Percentiles rank a stretch among this genome's conserved stretches.
Conservation (phyloP, 441 rosid species). For the Dalechampia spathulata region DNA sequence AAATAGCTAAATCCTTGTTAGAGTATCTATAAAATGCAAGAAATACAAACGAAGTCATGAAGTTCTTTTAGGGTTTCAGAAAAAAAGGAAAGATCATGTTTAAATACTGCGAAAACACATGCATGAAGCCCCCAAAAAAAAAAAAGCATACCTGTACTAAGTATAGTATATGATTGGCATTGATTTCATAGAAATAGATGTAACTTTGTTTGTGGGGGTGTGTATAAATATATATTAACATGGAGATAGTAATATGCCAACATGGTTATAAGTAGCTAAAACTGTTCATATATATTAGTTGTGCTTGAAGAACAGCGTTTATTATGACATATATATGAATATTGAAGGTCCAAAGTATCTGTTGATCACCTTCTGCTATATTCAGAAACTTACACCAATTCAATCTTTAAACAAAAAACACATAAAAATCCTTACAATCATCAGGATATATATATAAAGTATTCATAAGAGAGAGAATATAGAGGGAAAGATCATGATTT, state of each 20-base stretch:
- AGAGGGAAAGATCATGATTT: neutral
- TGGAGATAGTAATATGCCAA: constrained; percentile 7
- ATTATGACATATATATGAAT: neutral
- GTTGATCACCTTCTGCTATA: neutral
- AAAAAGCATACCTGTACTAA: no score
- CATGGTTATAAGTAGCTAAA: neutral
- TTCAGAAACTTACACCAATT: constrained; percentile 11
- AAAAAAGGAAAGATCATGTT: neutral
- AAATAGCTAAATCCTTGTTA: neutral
- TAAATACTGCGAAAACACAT: neutral
- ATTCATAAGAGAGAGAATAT: neutral
- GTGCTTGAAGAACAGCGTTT: constrained; percentile 5
- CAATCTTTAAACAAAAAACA: constrained; percentile 8
- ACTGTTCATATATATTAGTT: neutral
- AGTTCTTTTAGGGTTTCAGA: neutral
- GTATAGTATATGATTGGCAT: neutral
- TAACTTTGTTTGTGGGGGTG: neutral
- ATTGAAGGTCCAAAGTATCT: constrained; percentile 15
- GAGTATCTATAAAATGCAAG: neutral
- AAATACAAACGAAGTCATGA: neutral
- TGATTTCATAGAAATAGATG: neutral
- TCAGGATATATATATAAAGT: neutral
- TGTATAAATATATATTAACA: neutral
- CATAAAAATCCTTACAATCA: neutral
- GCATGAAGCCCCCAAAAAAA: neutral